Evolutionary conservation across 352 stramenopile species (phyloP).

Genomic region (Pythium rishiriense): DNA sequence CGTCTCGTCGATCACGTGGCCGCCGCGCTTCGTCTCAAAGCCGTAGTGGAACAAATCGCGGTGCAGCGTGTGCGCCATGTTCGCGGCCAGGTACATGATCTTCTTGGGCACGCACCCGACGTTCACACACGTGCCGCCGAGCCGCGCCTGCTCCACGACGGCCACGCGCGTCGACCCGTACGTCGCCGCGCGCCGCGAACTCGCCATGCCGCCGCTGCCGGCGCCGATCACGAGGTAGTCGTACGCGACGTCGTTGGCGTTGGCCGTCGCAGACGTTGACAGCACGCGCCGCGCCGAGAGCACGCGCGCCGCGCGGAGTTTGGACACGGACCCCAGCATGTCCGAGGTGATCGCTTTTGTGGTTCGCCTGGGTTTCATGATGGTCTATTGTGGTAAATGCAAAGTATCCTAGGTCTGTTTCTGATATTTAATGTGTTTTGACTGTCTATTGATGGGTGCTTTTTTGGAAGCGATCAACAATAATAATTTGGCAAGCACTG

Average conservation of each 20-base stretch:
- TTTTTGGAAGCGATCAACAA: too few relatives aligned
- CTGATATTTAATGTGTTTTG: too few relatives aligned
- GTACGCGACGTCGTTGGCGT: conserved; percentile 32
- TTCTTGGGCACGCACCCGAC: conserved; percentile 99
- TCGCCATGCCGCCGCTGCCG: conserved; percentile 92
- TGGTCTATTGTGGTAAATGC: too few relatives aligned
- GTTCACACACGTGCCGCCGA: conserved; percentile 99
- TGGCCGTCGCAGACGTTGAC: too few relatives aligned
- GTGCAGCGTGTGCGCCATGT: conserved; percentile 55
- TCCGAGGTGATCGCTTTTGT: too few relatives aligned
- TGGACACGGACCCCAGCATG: conserved; percentile 5
- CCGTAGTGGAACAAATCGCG: conserved; percentile 60
- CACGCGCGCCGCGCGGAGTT: background rate
- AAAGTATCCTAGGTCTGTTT: too few relatives aligned
- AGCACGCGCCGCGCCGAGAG: background rate
- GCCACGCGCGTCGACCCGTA: conserved; percentile 92
- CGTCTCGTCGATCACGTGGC: conserved; percentile 38
- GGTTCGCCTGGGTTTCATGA: background rate
- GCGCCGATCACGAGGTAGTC: conserved; percentile 93
- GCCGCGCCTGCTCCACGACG: conserved; percentile 90
- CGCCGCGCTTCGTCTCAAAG: conserved; percentile 45
- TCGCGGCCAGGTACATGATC: conserved; percentile 92
- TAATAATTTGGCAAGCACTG: too few relatives aligned
- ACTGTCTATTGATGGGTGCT: too few relatives aligned
- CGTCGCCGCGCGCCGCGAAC: conserved; percentile 86